These are phyloP conservation scores for Sporothrix sp. DNA, from an alignment of 2,329 filamentous ascomycete species.

Conservation along the genomic window DNA sequence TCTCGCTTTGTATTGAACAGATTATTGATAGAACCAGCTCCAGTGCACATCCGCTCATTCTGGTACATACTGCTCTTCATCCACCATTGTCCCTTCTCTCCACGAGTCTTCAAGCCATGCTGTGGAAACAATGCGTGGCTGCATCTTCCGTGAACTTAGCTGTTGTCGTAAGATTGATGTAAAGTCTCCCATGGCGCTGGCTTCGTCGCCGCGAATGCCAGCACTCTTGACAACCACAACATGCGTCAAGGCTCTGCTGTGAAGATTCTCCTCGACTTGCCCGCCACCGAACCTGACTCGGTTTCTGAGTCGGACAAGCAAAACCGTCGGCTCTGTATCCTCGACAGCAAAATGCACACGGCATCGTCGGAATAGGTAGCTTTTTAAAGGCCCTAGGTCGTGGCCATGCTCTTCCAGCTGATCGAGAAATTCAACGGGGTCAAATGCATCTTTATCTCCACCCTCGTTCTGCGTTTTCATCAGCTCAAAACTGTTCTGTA, in stretches of 20 bases:
- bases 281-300: conserved; percentile 64
- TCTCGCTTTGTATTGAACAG: too few species aligned
- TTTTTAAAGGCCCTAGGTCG: conserved; percentile 39
- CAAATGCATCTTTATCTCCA: conserved; percentile 25
- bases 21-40: too few species aligned
- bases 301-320: conserved; percentile 30
- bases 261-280: conserved; percentile 37
- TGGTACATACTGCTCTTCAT: conserved; percentile 56
- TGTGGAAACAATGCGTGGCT: conserved; percentile 60
- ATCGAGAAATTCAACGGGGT: conserved; percentile 37
- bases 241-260: conserved; percentile 57
- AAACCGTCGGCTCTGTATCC: background rate
- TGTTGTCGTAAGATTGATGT: conserved; percentile 36
- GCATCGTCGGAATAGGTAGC: conserved; percentile 43
- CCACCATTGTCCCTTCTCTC: conserved; percentile 65
- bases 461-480: conserved; percentile 20
- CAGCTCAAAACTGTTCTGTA: conserved; percentile 32
- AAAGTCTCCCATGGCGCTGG: conserved; percentile 26
- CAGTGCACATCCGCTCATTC: too few species aligned
- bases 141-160: conserved; percentile 34
- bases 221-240: conserved; percentile 45
- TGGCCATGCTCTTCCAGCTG: conserved; percentile 49
- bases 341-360: conserved; percentile 32
- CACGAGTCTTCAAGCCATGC: conserved; percentile 75
- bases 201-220: conserved; percentile 26